Evolutionary conservation across 306 rosid species (phyloP), one percentile per base, ranked within the genome.

Genomic region (Crotalaria pallida): DNA sequence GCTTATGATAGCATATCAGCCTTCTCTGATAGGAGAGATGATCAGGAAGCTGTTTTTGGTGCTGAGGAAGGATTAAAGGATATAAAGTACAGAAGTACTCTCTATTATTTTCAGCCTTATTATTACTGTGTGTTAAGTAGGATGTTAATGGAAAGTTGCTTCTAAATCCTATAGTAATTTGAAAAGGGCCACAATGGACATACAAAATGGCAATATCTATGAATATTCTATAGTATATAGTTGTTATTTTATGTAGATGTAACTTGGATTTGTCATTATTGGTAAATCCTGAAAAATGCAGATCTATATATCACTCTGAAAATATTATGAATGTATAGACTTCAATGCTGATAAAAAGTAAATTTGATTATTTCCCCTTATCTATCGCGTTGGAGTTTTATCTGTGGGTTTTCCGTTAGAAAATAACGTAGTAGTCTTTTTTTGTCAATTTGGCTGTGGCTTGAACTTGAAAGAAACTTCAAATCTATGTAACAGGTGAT

Each of bases 1-100:
- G 99, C 99, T 40, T 94, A 74, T 48, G 95, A 86, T 17, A 91
- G 97, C 77, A 94, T 88, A 77, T 94, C 95, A 0, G 99, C 99
- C 4, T 94, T 91, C 79, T 88, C 96, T 49, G 88, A 94, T 38
- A 77, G 86, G 62, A 81, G 92, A 13, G 97, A 88, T 66, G 82
- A 91, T 74, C 99, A 88, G 69, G 97, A 90, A 65, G 97, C 94
- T 0, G 88, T 94, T 77, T 94, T 94, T 22, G 97, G 95, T 10
- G 77, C 95, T 2, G 87, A 93, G 65, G 98, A 93, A 75, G 96
- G 97, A 31, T 66, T 91, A 64, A 91, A 87, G 72, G 99, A 94
- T 76, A 91, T 91, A 44, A 67, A 89, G 96, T 89, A 72, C 50
- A n/a, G n/a, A 31, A 31, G 36, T 31, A 31, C 36, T 31, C 36